Evolutionary conservation across 495 filamentous ascomycete species (phyloP), one percentile per base, ranked within the genome.

Genomic region (Chaetomium fimeti): DNA sequence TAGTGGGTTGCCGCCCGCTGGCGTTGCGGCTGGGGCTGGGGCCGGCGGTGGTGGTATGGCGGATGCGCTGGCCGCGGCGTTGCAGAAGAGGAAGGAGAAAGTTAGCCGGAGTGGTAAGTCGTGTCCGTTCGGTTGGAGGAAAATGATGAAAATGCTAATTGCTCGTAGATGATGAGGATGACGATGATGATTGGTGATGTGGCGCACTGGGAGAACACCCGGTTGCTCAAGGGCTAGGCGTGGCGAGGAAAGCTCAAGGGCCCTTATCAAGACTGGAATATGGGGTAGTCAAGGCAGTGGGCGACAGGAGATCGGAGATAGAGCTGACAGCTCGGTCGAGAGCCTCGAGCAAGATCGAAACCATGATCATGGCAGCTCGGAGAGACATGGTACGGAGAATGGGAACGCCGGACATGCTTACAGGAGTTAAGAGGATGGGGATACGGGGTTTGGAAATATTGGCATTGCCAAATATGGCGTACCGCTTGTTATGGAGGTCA

Each of bases 91-190:
- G 77, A 96, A 96, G 79, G 84, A 89, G 77, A 93, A 92, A 81
- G 92, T 96, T 71, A 88, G 89, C 74, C 84, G 87, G 72, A 94
- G 90, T 79, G 92, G 92, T 97, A 88, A 84, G 91, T 88, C 36
- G 43, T 57, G 24, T 47, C 25, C 9, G 60, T 3, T 65, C 24
- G 5, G n/a, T n/a, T 45, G 32, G 60, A 13, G 64, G 61, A 20
- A 3, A 27, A 71, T 74, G 65, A 75, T 71, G n/a, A 36, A 6
- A 6, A 11, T 36, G 65, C 64, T 77, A 59, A 77, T 62, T 40
- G 29, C 16, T 51, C 29, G 40, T 62, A 90, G 87, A 93, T 79
- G 90, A 93, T 70, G 90, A 93, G 72, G 86, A 88, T 74, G 88
- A 91, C 69, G 84, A 89, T 60, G 89, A 93, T 68, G 89, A 92